Evolutionary conservation across 2,329 filamentous ascomycete genomes (phyloP).

Genomic region (Microcyclospora tardicrescens): DNA sequence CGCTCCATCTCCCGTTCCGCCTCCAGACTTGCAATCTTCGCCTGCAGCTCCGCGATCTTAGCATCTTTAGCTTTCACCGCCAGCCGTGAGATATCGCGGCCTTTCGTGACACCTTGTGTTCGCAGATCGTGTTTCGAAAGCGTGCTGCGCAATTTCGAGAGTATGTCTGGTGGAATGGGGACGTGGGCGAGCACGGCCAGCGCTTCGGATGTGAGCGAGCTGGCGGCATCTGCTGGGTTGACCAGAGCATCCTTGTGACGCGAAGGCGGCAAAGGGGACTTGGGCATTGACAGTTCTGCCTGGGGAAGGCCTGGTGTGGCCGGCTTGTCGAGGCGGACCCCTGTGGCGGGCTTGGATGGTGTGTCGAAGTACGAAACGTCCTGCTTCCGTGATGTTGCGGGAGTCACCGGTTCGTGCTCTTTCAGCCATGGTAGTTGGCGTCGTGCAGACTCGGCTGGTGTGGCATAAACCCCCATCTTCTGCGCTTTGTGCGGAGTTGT

Average conservation of each 20-base stretch:
- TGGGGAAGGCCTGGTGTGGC: background rate
- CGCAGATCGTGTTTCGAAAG: slow-evolving; percentile 46
- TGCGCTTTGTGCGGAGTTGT: slow-evolving; percentile 30
- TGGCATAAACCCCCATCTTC: slow-evolving; percentile 26
- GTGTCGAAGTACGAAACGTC: slow-evolving; percentile 14
- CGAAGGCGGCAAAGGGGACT: slow-evolving; percentile 10
- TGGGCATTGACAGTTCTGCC: slow-evolving; percentile 3
- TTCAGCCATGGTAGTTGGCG: slow-evolving; percentile 28
- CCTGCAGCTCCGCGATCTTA: slow-evolving; percentile 46
- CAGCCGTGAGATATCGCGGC: slow-evolving; percentile 52
- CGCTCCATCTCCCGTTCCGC: slow-evolving; percentile 42
- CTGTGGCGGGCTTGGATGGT: slow-evolving; percentile 14
- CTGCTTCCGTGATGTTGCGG: slow-evolving; percentile 13
- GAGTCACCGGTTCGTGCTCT: slow-evolving; percentile 6
- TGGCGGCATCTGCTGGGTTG: slow-evolving; percentile 13
- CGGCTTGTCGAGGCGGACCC: slow-evolving; percentile 1
- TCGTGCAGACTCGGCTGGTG: slow-evolving; percentile 21
- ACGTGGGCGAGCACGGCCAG: slow-evolving; percentile 9
- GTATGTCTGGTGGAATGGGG: slow-evolving; percentile 10
- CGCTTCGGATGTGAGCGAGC: slow-evolving; percentile 14
- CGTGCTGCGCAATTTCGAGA: slow-evolving; percentile 29
- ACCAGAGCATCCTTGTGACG: slow-evolving; percentile 15
- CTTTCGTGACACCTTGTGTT: slow-evolving; percentile 48
- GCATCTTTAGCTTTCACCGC: slow-evolving; percentile 52
- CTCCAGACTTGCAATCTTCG: slow-evolving; percentile 44